Percentiles rank a stretch among this genome's conserved stretches.
phyloP scores from a whole-genome alignment of 2,329 filamentous ascomycete species.

The Magnaporthales sp. region DNA sequence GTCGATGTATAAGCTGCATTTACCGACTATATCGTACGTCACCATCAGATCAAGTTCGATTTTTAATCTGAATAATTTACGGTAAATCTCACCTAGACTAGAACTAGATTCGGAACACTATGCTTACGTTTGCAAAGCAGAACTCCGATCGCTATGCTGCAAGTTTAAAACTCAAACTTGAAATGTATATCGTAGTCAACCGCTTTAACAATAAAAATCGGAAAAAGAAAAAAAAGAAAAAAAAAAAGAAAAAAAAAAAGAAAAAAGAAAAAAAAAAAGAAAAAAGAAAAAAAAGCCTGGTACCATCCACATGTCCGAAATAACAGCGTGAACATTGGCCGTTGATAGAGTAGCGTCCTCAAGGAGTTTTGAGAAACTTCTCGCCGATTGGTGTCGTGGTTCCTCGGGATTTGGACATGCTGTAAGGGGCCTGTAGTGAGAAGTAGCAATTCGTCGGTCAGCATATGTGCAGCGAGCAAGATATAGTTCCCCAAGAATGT shows the following conservation, averaged over 20 bases:
- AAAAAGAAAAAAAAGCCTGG: too few relatives aligned
- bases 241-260: too few relatives aligned
- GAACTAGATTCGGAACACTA: not conserved
- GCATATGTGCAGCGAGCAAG: not conserved
- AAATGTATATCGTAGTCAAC: not conserved
- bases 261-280: too few relatives aligned
- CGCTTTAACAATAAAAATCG: not conserved
- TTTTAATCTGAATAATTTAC: not conserved
- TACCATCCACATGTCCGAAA: not conserved
- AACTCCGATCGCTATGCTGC: not conserved
- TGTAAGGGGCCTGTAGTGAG: constrained; percentile 53
- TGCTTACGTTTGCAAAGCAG: not conserved
- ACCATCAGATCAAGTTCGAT: too few relatives aligned
- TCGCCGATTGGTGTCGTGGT: constrained; percentile 48
- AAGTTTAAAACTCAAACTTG: not conserved
- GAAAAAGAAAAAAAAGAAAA: too few relatives aligned
- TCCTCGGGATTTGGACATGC: constrained; percentile 58
- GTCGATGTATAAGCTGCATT: too few relatives aligned
- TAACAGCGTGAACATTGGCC: not conserved
- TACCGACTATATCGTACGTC: too few relatives aligned
- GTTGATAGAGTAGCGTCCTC: not conserved
- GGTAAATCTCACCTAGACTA: not conserved
- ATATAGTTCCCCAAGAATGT: not conserved
- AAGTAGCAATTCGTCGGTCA: constrained; percentile 13
- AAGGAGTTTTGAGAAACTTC: constrained; percentile 24